A percentile compares a stretch with the other conserved stretches of the same genome.
Evolutionary conservation across 352 stramenopile species (phyloP).

Genomic region (Heterotrichella gracilis): DNA sequence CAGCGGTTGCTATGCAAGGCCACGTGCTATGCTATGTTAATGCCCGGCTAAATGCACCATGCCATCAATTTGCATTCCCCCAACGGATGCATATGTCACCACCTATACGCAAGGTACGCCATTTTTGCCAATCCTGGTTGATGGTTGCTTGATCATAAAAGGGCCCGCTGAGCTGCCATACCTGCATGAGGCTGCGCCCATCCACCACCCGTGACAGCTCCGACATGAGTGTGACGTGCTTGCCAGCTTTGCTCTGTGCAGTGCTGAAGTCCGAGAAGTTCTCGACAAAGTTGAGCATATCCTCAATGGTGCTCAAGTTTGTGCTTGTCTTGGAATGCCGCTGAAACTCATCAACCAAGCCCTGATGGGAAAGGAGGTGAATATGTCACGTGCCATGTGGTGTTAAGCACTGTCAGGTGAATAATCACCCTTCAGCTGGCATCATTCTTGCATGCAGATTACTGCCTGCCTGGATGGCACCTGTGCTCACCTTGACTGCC

Average conservation of each 20-base stretch:
- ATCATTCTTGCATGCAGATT: no score
- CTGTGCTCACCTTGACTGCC: conserved; percentile 78
- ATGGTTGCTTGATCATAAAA: no score
- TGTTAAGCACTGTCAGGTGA: no score
- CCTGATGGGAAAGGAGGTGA: no score
- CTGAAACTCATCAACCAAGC: conserved; percentile 67
- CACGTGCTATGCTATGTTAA: conserved; percentile 48
- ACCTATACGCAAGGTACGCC: no score
- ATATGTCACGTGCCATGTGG: no score
- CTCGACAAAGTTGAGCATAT: conserved; percentile 95
- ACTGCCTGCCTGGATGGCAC: no score
- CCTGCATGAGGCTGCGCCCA: conserved; percentile 71
- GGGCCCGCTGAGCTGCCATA: conserved; percentile 85
- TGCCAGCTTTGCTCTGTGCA: conserved; percentile 73
- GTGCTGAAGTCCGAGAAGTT: conserved; percentile 74
- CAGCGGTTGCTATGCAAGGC: conserved; percentile 43
- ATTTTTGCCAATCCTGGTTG: no score
- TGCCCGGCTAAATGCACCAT: no score
- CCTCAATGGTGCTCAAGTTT: conserved; percentile 54
- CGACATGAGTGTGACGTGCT: conserved; percentile 91
- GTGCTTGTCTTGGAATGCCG: conserved; percentile 54
- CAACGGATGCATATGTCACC: no score
- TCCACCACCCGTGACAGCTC: conserved; percentile 82
- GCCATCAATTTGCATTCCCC: no score
- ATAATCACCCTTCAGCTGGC: no score